Evolutionary conservation across 192 early-diverging fungal species (phyloP).

Genomic region (Chytriomyces confervae): DNA sequence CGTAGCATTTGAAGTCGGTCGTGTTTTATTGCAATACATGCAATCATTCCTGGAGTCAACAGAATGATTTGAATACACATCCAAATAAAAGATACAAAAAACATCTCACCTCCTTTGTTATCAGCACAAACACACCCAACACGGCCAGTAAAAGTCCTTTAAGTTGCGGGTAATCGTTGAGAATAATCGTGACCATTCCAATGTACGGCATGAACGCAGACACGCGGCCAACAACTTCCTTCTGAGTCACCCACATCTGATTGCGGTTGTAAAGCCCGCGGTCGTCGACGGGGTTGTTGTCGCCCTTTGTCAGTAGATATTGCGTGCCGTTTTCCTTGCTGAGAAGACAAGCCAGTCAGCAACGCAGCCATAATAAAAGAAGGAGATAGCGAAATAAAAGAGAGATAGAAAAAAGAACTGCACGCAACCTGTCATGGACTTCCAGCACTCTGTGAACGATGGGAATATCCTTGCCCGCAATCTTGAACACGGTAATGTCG

Average conservation of each 20-base stretch:
- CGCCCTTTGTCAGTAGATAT: conserved; percentile 93
- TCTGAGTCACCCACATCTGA: conserved; percentile 90
- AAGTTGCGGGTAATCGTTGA: conserved; percentile 96
- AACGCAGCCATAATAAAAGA: neutral
- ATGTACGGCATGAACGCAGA: conserved; percentile 88
- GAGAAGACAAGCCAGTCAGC: neutral
- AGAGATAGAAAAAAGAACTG: conserved; percentile 3
- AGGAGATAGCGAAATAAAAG: neutral
- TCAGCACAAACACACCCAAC: conserved; percentile 56
- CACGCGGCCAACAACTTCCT: conserved; percentile 91
- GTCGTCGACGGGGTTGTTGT: conserved; percentile 92
- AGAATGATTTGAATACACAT: too few species aligned
- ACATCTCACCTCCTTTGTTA: conserved; percentile 43
- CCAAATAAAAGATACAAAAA: neutral
- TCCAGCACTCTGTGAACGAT: conserved; percentile 97
- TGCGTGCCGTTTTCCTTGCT: conserved; percentile 72
- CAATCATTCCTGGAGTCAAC: too few species aligned
- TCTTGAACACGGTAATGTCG: conserved; percentile 94
- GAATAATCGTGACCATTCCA: conserved; percentile 94
- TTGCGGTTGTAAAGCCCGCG: conserved; percentile 80
- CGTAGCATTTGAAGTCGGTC: too few species aligned
- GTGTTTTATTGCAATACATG: too few species aligned
- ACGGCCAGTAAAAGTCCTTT: conserved; percentile 81
- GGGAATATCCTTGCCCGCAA: conserved; percentile 85
- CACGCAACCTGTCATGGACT: conserved; percentile 79